These are phyloP conservation scores for Zychaea mexicana DNA, from an alignment of 371 early-diverging fungal genomes.

Conservation along the genomic window DNA sequence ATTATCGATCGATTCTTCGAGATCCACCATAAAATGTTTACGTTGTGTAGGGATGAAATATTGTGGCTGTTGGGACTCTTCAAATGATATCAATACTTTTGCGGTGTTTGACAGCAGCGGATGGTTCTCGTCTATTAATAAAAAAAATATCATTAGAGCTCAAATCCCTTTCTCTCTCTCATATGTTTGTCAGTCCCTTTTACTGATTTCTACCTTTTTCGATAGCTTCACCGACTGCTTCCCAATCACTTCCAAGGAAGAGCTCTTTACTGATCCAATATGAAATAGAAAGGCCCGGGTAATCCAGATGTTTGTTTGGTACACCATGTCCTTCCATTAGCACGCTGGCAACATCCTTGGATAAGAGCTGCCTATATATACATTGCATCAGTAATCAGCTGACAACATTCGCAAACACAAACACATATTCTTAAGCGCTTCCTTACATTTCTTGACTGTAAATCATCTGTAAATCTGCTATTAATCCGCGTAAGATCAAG, in stretches of 20 bases:
- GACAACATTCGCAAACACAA: too few relatives aligned
- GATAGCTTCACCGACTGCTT: conserved; percentile 24
- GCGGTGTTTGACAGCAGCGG: conserved; percentile 15
- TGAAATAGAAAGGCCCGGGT: conserved; percentile 57
- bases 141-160: neutral
- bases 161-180: neutral
- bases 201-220: conserved; percentile 34
- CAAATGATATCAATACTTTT: conserved; percentile 37
- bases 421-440: neutral
- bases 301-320: conserved; percentile 49
- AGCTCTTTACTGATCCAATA: conserved; percentile 54
- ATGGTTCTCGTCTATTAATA: conserved; percentile 15
- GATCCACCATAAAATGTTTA: conserved; percentile 26
- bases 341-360: conserved; percentile 34
- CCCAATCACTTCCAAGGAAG: conserved; percentile 43
- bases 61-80: conserved; percentile 30
- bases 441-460: conserved; percentile 51
- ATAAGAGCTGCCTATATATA: conserved; percentile 21
- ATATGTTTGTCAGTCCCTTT: neutral
- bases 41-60: conserved; percentile 29
- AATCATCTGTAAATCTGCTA: conserved; percentile 96
- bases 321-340: conserved; percentile 60
- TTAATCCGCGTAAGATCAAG: conserved; percentile 48
- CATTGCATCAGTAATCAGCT: neutral
- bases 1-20: conserved; percentile 35